Evolutionary conservation across 179 eudicot species (phyloP).

Genomic region (Vitellaria paradoxa): DNA sequence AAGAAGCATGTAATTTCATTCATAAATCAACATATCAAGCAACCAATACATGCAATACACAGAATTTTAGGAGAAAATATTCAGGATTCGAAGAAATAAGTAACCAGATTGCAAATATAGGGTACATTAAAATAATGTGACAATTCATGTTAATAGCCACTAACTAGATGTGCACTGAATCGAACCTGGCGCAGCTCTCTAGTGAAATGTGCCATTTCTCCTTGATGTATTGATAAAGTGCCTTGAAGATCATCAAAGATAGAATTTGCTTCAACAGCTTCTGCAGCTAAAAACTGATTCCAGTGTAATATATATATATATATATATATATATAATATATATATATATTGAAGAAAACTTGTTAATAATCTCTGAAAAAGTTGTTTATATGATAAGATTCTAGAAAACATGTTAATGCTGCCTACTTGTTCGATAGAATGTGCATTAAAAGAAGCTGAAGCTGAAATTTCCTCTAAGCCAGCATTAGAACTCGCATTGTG

Average conservation of each 20-base stretch:
- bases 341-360: too few relatives aligned
- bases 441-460: conserved; percentile 55
- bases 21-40: not conserved
- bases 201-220: conserved; percentile 83
- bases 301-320: not conserved
- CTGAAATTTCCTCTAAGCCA: conserved; percentile 77
- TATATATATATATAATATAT: not conserved
- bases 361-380: too few relatives aligned
- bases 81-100: not conserved
- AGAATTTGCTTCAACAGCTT: conserved; percentile 57
- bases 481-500: conserved; percentile 83
- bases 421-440: conserved; percentile 63
- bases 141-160: not conserved
- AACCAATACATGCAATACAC: not conserved
- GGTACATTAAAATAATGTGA: not conserved
- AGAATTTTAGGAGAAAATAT: not conserved
- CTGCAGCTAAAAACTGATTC: conserved; percentile 60
- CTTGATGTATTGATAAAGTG: conserved; percentile 70
- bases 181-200: conserved; percentile 88
- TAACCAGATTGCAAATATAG: not conserved
- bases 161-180: not conserved
- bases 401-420: conserved; percentile 5
- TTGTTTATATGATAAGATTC: too few relatives aligned
- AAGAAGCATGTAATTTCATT: not conserved
- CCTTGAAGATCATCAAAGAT: conserved; percentile 83